Conservation (phyloP, 1,284 basidiomycete species). For the Marasmius tenuissimus region DNA sequence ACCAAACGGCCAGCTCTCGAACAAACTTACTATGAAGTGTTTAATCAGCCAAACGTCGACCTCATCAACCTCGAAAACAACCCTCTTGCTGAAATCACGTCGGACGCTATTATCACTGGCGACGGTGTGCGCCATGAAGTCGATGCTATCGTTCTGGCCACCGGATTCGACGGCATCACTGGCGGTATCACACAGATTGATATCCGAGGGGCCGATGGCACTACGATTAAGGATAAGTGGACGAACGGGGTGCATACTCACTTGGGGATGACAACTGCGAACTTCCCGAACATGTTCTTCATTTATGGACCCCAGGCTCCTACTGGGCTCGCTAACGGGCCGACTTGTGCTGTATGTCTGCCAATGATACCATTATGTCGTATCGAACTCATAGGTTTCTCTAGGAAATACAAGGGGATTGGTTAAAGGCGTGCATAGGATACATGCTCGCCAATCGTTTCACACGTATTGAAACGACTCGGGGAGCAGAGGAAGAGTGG, state of each 20-base stretch:
- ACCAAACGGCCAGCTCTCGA: neutral
- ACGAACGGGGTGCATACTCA: conserved; percentile 19
- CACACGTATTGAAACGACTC: conserved; percentile 18
- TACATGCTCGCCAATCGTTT: conserved; percentile 15
- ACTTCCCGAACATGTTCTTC: conserved; percentile 28
- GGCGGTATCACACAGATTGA: conserved; percentile 24
- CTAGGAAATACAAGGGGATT: conserved; percentile 25
- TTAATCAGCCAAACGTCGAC: conserved; percentile 20
- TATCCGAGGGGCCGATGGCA: conserved; percentile 20
- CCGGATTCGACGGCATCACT: conserved; percentile 25
- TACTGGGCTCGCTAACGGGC: conserved; percentile 23
- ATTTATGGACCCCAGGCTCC: conserved; percentile 24
- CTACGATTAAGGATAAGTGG: conserved; percentile 22
- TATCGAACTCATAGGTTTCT: neutral
- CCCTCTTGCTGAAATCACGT: conserved; percentile 17
- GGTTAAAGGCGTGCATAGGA: conserved; percentile 21
- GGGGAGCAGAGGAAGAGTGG: conserved; percentile 20
- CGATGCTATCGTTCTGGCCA: conserved; percentile 22
- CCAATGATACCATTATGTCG: neutral
- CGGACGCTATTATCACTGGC: conserved; percentile 16
- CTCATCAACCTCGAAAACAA: conserved; percentile 22
- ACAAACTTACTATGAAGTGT: conserved; percentile 20
- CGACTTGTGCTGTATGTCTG: conserved; percentile 20
- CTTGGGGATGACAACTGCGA: conserved; percentile 18
- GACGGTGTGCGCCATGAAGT: conserved; percentile 20